phyloP scores from a whole-genome alignment of 306 rosid genomes.

The Prunus mume region DNA sequence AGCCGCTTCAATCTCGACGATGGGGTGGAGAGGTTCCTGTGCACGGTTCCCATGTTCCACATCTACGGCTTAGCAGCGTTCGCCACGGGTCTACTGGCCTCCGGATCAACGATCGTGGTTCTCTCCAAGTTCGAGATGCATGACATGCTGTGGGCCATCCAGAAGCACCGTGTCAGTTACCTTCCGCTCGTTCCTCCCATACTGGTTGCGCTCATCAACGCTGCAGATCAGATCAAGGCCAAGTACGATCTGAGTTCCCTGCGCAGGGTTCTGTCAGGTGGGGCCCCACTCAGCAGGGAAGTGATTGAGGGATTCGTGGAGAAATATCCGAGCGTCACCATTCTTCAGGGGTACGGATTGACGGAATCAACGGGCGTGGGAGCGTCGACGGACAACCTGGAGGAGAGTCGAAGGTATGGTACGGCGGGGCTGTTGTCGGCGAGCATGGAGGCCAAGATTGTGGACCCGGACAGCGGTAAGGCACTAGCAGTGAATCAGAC shows the following conservation, averaged over 20 bases:
- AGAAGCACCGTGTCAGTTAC: constrained; percentile 47
- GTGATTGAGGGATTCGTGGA: constrained; percentile 73
- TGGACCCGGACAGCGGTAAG: constrained; percentile 47
- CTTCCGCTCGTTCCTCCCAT: constrained; percentile 91
- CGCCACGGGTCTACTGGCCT: constrained; percentile 59
- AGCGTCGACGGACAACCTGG: constrained; percentile 73
- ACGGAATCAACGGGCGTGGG: constrained; percentile 87
- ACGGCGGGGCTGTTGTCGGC: constrained; percentile 82
- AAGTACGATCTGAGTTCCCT: constrained; percentile 68
- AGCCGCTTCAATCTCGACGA: constrained; percentile 38
- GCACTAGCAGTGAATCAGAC: constrained; percentile 49
- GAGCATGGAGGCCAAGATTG: constrained; percentile 61
- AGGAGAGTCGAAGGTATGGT: constrained; percentile 83
- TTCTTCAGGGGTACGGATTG: constrained; percentile 84
- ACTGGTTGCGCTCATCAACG: constrained; percentile 63
- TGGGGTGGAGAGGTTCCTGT: constrained; percentile 52
- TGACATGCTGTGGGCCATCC: constrained; percentile 62
- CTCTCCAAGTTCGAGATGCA: constrained; percentile 79
- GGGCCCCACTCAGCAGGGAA: constrained; percentile 91
- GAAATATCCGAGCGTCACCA: constrained; percentile 51
- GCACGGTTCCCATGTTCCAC: constrained; percentile 93
- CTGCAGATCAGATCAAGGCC: constrained; percentile 50
- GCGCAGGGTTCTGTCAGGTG: constrained; percentile 59
- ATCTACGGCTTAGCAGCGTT: constrained; percentile 75
- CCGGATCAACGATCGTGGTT: constrained; percentile 66